Base-by-base conservation (phyloP, 305 asterid genomes). In the Solanum aculeatissimum region DNA sequence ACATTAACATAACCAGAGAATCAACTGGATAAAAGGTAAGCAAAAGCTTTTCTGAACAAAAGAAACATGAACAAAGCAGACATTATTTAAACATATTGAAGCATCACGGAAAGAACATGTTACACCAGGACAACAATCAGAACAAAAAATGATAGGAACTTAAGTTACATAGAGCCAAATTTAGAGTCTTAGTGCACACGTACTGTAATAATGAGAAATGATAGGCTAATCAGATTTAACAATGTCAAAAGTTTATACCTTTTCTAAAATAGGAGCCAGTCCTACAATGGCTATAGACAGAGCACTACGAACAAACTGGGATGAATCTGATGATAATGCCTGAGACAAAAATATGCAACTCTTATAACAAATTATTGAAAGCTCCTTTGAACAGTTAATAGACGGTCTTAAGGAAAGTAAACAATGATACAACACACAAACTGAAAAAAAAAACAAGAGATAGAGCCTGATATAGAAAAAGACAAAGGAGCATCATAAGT, bases 221-320 rank as follows among this genome's bases (percentile, higher is more conserved):
- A 72, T 14, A 45, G 81, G 19, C 55, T 45, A 45, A 72, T 72
- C 75, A 35, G 25, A 68, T 35, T 35, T 68, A 68, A 29, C 49
- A 21, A 11, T 71, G 21, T 0, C 58, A 75, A 86, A 47, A 83
- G 29, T 72, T 79, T 9, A 83, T 29, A 89, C 91, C 90, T 89
- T 87, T 51, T 69, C 88, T 79, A 89, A 32, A 85, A 89, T 87
- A 51, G 90, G 90, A 66, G 90, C 84, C 88, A 87, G 86, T 84
- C 91, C 90, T 88, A 89, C 86, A 54, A 89, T 89, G 60, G 84
- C 89, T 45, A 88, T 85, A 55, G 90, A 88, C 86, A 89, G 84
- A 69, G 91, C 90, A 78, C 87, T 85, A 47, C 89, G 88, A 53
- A 89, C 90, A 82, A 87, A 85, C 60, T 79, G 89, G 55, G 89